Percentiles rank a stretch among this genome's conserved stretches.
Conservation (phyloP, 2,329 filamentous ascomycete species). For the Tolypocladium inflatum region DNA sequence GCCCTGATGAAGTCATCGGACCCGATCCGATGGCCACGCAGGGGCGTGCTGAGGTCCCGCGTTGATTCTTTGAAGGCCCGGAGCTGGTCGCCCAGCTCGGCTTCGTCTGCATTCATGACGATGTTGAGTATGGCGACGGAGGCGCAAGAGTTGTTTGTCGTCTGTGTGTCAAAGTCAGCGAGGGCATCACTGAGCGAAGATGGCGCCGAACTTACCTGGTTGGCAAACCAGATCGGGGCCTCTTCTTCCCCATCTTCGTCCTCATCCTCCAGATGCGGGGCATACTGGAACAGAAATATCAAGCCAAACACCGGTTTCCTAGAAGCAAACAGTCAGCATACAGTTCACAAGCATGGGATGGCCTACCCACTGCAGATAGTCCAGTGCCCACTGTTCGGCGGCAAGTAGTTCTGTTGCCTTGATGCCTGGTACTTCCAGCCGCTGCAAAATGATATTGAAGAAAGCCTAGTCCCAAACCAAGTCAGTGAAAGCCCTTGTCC, state of each 20-base stretch:
- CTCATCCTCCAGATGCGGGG: conserved; percentile 28
- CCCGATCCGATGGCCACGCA: conserved; percentile 68
- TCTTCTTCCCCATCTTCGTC: conserved; percentile 43
- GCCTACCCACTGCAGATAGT: conserved; percentile 45
- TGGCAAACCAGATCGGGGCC: conserved; percentile 76
- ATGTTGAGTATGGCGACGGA: conserved; percentile 92
- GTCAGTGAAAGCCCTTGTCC: not conserved
- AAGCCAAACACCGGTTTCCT: conserved; percentile 72
- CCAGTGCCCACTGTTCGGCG: conserved; percentile 57
- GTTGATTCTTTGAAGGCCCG: conserved; percentile 66
- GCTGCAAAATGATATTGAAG: conserved; percentile 76
- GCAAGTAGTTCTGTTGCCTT: conserved; percentile 69
- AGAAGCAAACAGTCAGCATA: not conserved
- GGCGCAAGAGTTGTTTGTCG: conserved; percentile 76
- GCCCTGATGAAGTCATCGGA: conserved; percentile 67
- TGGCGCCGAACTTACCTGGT: conserved; percentile 52
- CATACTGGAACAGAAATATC: conserved; percentile 77
- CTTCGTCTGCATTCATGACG: conserved; percentile 66
- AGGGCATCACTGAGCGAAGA: not conserved
- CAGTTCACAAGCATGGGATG: not conserved
- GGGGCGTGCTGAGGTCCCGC: conserved; percentile 53
- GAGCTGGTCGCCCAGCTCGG: conserved; percentile 63
- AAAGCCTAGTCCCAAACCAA: conserved; percentile 46
- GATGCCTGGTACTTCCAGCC: conserved; percentile 66
- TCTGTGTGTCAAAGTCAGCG: conserved; percentile 34